Evolutionary conservation across 495 filamentous ascomycete species (phyloP).

Genomic region (Daldinia caldariorum): DNA sequence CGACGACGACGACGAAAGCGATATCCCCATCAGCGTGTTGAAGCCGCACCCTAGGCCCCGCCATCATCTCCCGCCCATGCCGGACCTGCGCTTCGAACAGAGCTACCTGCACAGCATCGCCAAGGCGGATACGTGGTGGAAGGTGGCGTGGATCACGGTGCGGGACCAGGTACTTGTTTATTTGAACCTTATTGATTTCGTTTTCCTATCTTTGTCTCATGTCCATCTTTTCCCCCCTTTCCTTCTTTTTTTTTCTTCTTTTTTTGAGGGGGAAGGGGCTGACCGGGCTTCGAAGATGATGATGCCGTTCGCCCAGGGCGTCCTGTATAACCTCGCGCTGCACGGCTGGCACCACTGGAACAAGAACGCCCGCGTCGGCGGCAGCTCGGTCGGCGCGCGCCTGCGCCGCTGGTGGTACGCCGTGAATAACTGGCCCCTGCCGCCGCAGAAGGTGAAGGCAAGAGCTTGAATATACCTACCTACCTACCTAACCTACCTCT

Average conservation of each 20-base stretch:
- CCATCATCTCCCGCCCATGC: slow-evolving; percentile 77
- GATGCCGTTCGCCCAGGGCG: slow-evolving; percentile 83
- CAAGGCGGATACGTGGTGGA: slow-evolving; percentile 77
- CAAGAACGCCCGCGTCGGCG: slow-evolving; percentile 71
- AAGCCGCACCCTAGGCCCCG: slow-evolving; percentile 58
- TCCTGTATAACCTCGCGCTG: slow-evolving; percentile 81
- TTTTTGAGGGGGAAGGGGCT: too few relatives aligned
- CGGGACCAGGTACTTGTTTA: slow-evolving; percentile 78
- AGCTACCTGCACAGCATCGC: slow-evolving; percentile 90
- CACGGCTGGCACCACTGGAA: slow-evolving; percentile 89
- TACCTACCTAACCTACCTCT: too few relatives aligned
- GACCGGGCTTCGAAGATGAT: slow-evolving; percentile 65
- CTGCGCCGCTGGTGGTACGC: slow-evolving; percentile 89
- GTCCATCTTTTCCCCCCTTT: not conserved
- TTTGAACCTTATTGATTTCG: too few relatives aligned
- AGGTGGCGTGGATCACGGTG: slow-evolving; percentile 82
- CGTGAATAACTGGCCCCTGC: slow-evolving; percentile 84
- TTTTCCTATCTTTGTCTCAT: too few relatives aligned
- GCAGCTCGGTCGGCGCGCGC: slow-evolving; percentile 73
- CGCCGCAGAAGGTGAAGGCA: not conserved
- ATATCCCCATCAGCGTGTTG: slow-evolving; percentile 67
- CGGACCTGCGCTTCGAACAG: slow-evolving; percentile 96
- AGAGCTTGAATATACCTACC: not conserved
- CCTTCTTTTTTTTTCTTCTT: slow-evolving; percentile 1
- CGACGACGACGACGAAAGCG: slow-evolving; percentile 52